Base-by-base conservation (phyloP, 2,329 filamentous ascomycete genomes). In the Sarocladium oryzae region DNA sequence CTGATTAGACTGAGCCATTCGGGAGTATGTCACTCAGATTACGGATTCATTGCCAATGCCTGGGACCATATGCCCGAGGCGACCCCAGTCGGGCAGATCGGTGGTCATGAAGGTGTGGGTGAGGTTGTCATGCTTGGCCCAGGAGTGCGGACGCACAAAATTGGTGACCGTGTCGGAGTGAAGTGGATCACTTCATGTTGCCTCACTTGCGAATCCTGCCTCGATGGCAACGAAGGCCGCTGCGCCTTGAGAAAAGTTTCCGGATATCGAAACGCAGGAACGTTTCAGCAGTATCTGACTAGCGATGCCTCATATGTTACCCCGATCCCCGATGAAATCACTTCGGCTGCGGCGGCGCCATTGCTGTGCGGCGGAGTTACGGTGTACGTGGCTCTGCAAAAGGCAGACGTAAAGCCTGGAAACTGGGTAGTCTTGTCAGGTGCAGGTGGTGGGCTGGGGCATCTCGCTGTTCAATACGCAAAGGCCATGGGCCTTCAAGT, bases 161-260 rank as follows among this genome's bases (percentile, higher is more conserved):
- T 86, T n/a, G 83, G 83, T 4, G 79, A 87, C 57, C 73, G 83
- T 7, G 85, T 88, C 8, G 85, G 85, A 13, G 78, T 88, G 61
- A 88, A 88, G 65, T 86, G 82, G 81, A 69, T 85, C 7, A n/a
- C 33, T 36, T 7, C 37, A n/a, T 40, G 37, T 21, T 15, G 23
- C 9, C 3, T 36, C 4, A 4, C 37, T 20, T 11, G 3, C 20
- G 37, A 18, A 7, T 46, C 21, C 10, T 52, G 51, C 43, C 24
- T 52, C 21, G 32, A 35, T n/a, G 43, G 51, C 24, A 23, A 38
- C 13, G 51, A 52, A 2, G 43, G 33, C 5, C 23, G 40, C 16
- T 52, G 51, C 36, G 21, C 13, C 20, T 49, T 49, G 20, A 16
- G 32, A 30, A 56, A 55, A 23, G 57, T 61, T 2, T 61, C 59